Evolutionary conservation across 2,329 filamentous ascomycete species (phyloP), one percentile per base, ranked within the genome.

Genomic region (Clarireedia sp.): DNA sequence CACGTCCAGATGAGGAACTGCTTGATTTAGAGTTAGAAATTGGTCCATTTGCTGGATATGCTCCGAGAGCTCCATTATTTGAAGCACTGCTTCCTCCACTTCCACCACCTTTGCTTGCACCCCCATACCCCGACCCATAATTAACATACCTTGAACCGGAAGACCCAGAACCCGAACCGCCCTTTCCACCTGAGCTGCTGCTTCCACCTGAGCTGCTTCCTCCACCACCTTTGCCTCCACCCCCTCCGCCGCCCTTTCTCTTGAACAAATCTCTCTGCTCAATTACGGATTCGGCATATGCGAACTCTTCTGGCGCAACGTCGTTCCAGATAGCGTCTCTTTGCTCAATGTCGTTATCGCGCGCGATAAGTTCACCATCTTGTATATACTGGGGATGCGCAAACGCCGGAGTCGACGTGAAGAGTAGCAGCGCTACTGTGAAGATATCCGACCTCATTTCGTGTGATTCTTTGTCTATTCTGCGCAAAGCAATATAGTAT

Each of bases 181-280:
- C 50, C 14, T 33, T 48, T 12, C 44, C 24, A 40, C 36, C 51
- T 23, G 68, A 70, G 9, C 76, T 53, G 23, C 69, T 43, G 17
- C 43, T 16, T n/a, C 36, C 23, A 40, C 36, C 48, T 21, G 68
- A 70, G 9, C 76, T 53, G 23, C 69, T 70, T 9, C 76, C 75
- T 56, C 79, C 78, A 16, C 77, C 71, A 10, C 77, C 71, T 8
- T 78, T 79, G 6, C 81, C 81, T 48, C 82, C 81, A 37, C 81
- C 81, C 1, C 54, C 54, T 12, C 81, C 81, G 47, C 82, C 81
- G 41, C 81, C 81, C 63, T 79, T 79, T 60, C 82, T 75, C 72
- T 82, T 83, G 72, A 74, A 82, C 21, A 84, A 68, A 33, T 81
- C 74, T 52, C 50, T 56, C 5, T 52, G 50, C 26, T 62, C 61